Evolutionary conservation across 257 asterid genomes (phyloP).

Genomic region (Scutellaria barbata): DNA sequence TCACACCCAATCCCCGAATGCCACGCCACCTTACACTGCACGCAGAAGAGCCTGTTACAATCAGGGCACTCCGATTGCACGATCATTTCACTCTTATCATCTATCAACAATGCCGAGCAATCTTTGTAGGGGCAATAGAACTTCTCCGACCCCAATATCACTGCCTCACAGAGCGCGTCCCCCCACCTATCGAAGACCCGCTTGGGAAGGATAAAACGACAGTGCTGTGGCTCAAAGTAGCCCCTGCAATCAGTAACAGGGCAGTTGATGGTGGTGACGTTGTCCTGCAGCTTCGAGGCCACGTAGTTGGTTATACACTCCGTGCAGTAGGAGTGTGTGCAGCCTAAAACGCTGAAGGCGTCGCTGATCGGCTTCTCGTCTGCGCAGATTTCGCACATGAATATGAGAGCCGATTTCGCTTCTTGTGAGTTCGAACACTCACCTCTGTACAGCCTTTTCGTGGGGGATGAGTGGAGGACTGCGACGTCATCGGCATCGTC

Average conservation of each 20-base stretch:
- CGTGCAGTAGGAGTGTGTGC: conserved; percentile 55
- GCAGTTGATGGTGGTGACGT: conserved; percentile 43
- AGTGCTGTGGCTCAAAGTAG: conserved; percentile 57
- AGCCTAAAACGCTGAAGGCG: conserved; percentile 44
- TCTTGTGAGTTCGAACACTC: conserved; percentile 48
- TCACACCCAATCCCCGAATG: conserved; percentile 50
- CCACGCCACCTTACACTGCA: conserved; percentile 63
- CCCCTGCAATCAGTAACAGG: conserved; percentile 61
- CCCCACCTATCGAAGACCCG: conserved; percentile 81
- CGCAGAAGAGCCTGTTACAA: conserved; percentile 67
- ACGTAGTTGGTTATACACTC: conserved; percentile 59
- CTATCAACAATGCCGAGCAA: conserved; percentile 62
- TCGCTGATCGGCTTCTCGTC: conserved; percentile 47
- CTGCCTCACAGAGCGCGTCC: conserved; percentile 65
- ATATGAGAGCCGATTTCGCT: conserved; percentile 22
- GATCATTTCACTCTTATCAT: conserved; percentile 34
- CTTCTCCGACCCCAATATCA: conserved; percentile 54
- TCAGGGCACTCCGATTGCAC: conserved; percentile 55
- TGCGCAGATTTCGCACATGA: conserved; percentile 62
- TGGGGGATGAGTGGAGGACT: conserved; percentile 7
- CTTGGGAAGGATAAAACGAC: conserved; percentile 60
- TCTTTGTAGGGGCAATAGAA: conserved; percentile 70
- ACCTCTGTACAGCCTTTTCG: conserved; percentile 41
- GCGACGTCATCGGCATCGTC: conserved; percentile 39
- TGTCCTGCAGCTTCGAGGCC: conserved; percentile 56